Evolutionary conservation across 768 basidiomycete species (phyloP).

Genomic region (Mycena alexandri): DNA sequence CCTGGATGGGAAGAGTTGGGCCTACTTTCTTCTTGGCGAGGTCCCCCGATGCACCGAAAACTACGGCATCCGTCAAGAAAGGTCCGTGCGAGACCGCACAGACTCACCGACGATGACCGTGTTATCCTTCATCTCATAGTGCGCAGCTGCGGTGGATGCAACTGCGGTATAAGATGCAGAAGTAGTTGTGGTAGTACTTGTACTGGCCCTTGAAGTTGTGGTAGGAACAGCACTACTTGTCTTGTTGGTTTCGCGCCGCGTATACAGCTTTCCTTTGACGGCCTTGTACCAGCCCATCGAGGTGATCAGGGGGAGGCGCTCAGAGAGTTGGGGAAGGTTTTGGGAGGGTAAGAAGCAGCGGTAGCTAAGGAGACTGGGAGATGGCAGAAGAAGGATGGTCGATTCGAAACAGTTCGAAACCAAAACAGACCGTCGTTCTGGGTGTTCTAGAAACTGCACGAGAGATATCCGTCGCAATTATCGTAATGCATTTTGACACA

Average conservation of each 20-base stretch:
- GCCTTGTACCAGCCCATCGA: slow-evolving; percentile 31
- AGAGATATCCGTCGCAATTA: no score
- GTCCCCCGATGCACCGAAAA: slow-evolving; percentile 96
- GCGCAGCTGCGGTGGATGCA: slow-evolving; percentile 85
- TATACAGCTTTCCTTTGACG: slow-evolving; percentile 23
- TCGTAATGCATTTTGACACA: not conserved
- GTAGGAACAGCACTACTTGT: not conserved
- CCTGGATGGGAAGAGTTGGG: slow-evolving; percentile 4
- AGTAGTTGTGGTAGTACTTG: not conserved
- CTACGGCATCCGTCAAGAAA: slow-evolving; percentile 60
- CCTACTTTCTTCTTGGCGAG: slow-evolving; percentile 97
- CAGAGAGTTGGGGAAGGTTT: no score
- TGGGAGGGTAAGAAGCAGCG: no score
- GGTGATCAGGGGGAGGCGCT: no score
- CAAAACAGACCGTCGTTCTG: no score
- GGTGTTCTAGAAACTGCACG: no score
- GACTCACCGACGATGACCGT: slow-evolving; percentile 87
- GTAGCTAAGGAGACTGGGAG: slow-evolving; percentile 1
- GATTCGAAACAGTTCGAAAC: no score
- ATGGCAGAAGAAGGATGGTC: not conserved
- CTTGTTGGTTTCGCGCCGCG: slow-evolving; percentile 13
- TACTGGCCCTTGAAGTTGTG: not conserved
- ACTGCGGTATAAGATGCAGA: slow-evolving; percentile 44
- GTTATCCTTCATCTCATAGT: slow-evolving; percentile 85
- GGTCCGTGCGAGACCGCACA: slow-evolving; percentile 21